Conservation (phyloP, 106 monocot species). For the Dactylorhiza incarnata region DNA sequence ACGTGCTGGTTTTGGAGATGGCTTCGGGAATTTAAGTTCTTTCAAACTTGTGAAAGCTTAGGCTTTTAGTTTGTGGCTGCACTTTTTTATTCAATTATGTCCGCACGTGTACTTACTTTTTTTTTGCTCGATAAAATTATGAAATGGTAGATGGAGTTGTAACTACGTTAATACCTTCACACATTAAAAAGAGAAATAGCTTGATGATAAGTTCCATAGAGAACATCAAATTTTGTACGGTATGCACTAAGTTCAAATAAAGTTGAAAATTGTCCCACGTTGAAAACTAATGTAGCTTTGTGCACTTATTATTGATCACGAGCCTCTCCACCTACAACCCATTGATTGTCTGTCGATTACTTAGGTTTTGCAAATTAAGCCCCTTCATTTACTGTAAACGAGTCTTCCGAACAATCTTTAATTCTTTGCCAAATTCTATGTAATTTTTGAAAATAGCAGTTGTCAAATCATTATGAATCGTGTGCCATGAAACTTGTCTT, state of each 20-base stretch:
- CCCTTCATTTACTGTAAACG: neutral
- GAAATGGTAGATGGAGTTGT: too few relatives aligned
- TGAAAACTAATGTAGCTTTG: too few relatives aligned
- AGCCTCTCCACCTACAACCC: too few relatives aligned
- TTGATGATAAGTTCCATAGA: neutral
- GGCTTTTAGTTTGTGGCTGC: neutral
- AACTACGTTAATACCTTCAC: too few relatives aligned
- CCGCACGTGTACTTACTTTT: neutral
- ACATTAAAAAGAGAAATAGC: neutral
- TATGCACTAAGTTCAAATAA: neutral
- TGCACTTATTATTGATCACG: too few relatives aligned
- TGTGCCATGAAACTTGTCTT: neutral
- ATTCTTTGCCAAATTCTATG: neutral
- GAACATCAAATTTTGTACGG: neutral
- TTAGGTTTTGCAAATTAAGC: neutral
- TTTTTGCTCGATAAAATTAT: too few relatives aligned
- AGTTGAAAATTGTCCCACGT: too few relatives aligned
- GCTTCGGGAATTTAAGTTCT: neutral
- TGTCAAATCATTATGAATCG: neutral
- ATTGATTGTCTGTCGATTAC: too few relatives aligned
- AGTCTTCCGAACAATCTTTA: neutral
- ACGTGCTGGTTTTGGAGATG: neutral
- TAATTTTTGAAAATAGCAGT: neutral
- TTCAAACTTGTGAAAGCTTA: slow-evolving; percentile 5
- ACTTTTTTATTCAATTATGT: neutral